A percentile compares a stretch with the other conserved stretches of the same genome.
phyloP scores from a whole-genome alignment of 1,284 basidiomycete species.

The Cystobasidium slooffiae region DNA sequence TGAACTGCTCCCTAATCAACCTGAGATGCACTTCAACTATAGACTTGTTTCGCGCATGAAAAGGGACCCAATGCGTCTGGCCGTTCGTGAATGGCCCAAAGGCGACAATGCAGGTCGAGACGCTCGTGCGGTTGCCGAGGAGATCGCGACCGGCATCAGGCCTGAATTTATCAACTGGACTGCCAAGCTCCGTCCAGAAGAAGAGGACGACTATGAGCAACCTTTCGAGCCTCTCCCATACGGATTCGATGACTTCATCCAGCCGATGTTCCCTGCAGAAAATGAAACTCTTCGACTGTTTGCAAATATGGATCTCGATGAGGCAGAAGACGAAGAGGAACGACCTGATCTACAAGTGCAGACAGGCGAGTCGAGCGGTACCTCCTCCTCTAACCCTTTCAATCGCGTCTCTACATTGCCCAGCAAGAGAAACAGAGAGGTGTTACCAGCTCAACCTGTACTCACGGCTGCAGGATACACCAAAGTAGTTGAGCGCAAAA shows the following conservation, averaged over 20 bases:
- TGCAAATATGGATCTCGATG: constrained; percentile 3
- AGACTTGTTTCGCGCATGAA: constrained; percentile 16
- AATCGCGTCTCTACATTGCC: background rate
- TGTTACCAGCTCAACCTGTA: background rate
- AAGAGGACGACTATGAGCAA: background rate
- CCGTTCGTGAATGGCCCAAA: constrained; percentile 9
- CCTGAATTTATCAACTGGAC: constrained; percentile 7
- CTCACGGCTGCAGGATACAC: constrained; percentile 14
- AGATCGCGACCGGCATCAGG: constrained; percentile 11
- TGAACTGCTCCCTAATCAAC: constrained; percentile 17
- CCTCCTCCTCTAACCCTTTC: background rate
- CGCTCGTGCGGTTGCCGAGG: constrained; percentile 15
- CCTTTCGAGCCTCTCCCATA: background rate
- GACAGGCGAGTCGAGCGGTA: background rate
- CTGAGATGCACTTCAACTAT: constrained; percentile 15
- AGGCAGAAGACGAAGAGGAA: constrained; percentile 22
- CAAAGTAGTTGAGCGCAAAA: background rate
- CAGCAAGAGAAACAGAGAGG: constrained; percentile 1
- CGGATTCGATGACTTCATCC: constrained; percentile 19
- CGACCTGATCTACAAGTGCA: background rate
- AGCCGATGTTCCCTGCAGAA: constrained; percentile 22
- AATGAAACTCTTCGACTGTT: background rate
- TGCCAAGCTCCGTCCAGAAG: background rate
- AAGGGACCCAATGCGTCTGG: constrained; percentile 6
- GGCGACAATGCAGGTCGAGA: constrained; percentile 30